Evolutionary conservation across 352 stramenopile genomes (phyloP).

Genomic region (Phytopythium cucurbitacearum): DNA sequence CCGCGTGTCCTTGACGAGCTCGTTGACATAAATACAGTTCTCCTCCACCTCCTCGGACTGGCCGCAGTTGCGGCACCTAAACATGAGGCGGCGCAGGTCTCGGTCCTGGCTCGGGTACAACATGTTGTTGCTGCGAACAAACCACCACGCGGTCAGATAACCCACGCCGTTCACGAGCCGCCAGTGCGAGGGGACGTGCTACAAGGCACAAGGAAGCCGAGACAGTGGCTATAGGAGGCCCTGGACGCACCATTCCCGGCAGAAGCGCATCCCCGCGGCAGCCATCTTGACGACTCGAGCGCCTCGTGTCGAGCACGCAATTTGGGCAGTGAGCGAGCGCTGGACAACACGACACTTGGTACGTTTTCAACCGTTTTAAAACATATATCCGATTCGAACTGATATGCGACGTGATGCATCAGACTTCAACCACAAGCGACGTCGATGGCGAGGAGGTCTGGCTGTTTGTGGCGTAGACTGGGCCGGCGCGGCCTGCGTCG

Average conservation of each 20-base stretch:
- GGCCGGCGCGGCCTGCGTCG: not conserved
- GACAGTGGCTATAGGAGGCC: not conserved
- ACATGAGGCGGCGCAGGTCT: conserved; percentile 79
- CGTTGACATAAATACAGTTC: conserved; percentile 91
- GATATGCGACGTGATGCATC: too few relatives aligned
- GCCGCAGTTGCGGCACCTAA: conserved; percentile 84
- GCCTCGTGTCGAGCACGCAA: too few relatives aligned
- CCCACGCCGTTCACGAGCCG: not conserved
- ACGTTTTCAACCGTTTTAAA: too few relatives aligned
- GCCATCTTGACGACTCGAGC: conserved; percentile 31
- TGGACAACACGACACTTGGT: too few relatives aligned
- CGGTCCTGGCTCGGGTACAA: conserved; percentile 88
- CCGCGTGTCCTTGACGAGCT: conserved; percentile 87
- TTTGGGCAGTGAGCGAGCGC: too few relatives aligned
- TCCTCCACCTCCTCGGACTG: conserved; percentile 85
- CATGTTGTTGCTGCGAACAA: conserved; percentile 82
- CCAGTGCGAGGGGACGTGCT: not conserved
- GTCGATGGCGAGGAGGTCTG: conserved; percentile 3
- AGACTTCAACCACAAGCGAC: conserved; percentile 5
- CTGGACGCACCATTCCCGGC: conserved; percentile 73
- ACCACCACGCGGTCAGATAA: not conserved
- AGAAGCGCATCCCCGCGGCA: conserved; percentile 86
- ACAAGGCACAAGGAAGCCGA: not conserved
- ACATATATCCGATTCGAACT: too few relatives aligned
- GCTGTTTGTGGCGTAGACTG: not conserved